phyloP scores from a whole-genome alignment of 2,329 filamentous ascomycete species.

The Cryphonectria nitschkei region DNA sequence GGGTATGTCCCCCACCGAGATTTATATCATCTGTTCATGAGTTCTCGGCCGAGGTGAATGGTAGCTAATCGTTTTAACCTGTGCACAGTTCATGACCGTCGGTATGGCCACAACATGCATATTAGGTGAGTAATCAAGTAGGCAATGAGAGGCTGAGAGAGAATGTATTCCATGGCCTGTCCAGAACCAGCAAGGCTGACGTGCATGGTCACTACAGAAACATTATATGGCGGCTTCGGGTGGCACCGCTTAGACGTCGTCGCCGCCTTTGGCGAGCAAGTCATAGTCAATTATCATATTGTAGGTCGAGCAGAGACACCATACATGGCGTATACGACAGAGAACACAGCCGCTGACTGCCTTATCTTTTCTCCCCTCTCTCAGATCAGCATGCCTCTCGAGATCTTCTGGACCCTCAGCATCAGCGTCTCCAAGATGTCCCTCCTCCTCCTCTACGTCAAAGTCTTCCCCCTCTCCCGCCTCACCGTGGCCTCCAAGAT shows the following conservation, averaged over 20 bases:
- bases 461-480: constrained; percentile 20
- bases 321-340: no score
- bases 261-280: not conserved
- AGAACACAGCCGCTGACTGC: not conserved
- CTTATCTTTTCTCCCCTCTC: no score
- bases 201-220: not conserved
- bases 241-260: constrained; percentile 21
- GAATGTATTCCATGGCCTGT: not conserved
- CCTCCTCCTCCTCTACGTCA: constrained; percentile 23
- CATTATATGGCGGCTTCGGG: constrained; percentile 20
- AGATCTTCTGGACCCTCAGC: constrained; percentile 24
- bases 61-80: not conserved
- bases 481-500: constrained; percentile 26
- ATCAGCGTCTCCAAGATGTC: constrained; percentile 24
- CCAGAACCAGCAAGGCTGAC: not conserved
- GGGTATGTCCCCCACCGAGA: constrained; percentile 3
- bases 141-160: no score
- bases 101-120: constrained; percentile 12
- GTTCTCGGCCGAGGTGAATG: not conserved
- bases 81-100: constrained; percentile 11
- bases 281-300: constrained; percentile 21
- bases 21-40: no score
- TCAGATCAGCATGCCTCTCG: constrained; percentile 20
- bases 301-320: not conserved
- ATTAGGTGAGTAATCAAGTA: constrained; percentile 1